Percentiles rank a stretch among this genome's conserved stretches.
phyloP scores from a whole-genome alignment of 2,329 filamentous ascomycete species.

The Phialemoniopsis sp. region DNA sequence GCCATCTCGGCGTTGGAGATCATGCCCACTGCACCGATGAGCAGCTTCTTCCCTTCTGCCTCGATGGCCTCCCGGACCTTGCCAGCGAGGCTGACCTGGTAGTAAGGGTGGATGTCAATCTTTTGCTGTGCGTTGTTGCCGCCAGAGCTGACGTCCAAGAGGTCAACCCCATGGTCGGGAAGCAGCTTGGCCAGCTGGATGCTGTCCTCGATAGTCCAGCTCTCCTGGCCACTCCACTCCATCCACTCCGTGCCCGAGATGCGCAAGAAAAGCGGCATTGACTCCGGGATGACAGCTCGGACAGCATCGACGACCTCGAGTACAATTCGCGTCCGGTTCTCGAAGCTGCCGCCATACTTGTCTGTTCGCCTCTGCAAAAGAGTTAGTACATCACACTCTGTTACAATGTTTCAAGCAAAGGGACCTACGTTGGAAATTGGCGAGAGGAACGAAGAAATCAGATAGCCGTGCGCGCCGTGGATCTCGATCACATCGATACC shows the following conservation, averaged over 20 bases:
- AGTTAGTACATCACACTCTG: background rate
- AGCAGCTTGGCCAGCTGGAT: slow-evolving; percentile 66
- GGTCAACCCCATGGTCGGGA: slow-evolving; percentile 70
- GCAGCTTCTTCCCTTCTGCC: slow-evolving; percentile 43
- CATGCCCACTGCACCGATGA: slow-evolving; percentile 71
- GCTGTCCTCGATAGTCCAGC: slow-evolving; percentile 68
- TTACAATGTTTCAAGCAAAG: background rate
- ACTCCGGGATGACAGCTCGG: slow-evolving; percentile 45
- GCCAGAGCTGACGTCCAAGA: slow-evolving; percentile 77
- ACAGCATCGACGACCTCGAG: slow-evolving; percentile 48
- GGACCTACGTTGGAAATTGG: slow-evolving; percentile 47
- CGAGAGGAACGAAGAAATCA: slow-evolving; percentile 62
- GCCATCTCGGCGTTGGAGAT: slow-evolving; percentile 69
- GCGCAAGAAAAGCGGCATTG: slow-evolving; percentile 54
- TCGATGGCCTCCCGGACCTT: slow-evolving; percentile 64
- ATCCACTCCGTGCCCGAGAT: slow-evolving; percentile 63
- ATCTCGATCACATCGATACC: slow-evolving; percentile 76
- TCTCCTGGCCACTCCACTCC: slow-evolving; percentile 36
- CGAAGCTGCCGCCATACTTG: slow-evolving; percentile 60
- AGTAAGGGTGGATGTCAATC: slow-evolving; percentile 58
- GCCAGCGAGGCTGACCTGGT: slow-evolving; percentile 71
- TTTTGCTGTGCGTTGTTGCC: slow-evolving; percentile 63
- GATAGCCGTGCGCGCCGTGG: slow-evolving; percentile 62
- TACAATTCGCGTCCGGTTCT: slow-evolving; percentile 61
- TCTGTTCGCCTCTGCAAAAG: slow-evolving; percentile 49